phyloP scores from a whole-genome alignment of 2,329 filamentous ascomycete species.

The Alternaria incomplexa region DNA sequence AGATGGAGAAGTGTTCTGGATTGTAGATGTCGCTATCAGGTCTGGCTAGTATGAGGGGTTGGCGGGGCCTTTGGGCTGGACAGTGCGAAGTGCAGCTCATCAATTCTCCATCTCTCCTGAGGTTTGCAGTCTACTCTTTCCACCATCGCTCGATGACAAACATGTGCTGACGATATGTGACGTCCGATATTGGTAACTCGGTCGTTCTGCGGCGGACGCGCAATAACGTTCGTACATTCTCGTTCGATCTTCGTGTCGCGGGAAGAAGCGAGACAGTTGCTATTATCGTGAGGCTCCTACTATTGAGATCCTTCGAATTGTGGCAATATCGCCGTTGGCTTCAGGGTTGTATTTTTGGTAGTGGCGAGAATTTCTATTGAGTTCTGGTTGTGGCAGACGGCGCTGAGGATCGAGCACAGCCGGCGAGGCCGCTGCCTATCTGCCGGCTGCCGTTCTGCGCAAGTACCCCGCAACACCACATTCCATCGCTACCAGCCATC shows the following conservation, averaged over 20 bases:
- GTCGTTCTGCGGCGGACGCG: constrained; percentile 10
- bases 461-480: constrained; percentile 12
- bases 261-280: neutral
- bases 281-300: constrained; percentile 7
- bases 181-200: neutral
- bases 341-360: neutral
- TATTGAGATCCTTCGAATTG: neutral
- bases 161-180: neutral
- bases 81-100: neutral
- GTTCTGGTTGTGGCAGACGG: neutral
- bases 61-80: constrained; percentile 5
- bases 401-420: neutral
- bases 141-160: neutral
- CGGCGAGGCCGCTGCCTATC: neutral
- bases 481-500: neutral
- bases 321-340: neutral
- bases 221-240: neutral
- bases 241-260: constrained; percentile 1
- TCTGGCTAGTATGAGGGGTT: constrained; percentile 2
- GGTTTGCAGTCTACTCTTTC: neutral
- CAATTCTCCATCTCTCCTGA: neutral
- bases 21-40: neutral
- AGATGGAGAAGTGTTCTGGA: constrained; percentile 12
- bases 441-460: neutral
- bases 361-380: neutral